A percentile compares a stretch with the other conserved stretches of the same genome.
Evolutionary conservation across 2,329 filamentous ascomycete genomes (phyloP).

Genomic region (Penicillium sp.): DNA sequence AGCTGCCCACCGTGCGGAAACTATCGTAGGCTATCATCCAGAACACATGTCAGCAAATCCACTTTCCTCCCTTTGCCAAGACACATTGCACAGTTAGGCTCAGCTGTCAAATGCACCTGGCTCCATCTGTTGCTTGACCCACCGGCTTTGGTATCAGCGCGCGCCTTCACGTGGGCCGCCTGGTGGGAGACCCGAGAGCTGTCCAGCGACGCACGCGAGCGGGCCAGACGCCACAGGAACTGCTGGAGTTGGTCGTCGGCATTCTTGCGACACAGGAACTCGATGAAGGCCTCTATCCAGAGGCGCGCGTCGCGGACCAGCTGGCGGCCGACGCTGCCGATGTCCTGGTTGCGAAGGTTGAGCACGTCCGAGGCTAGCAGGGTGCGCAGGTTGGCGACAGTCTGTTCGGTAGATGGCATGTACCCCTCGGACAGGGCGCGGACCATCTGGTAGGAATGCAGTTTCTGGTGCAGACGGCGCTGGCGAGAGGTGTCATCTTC

Average conservation of each 20-base stretch:
- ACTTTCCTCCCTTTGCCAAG: not conserved
- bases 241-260: conserved; percentile 81
- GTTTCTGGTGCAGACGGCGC: conserved; percentile 76
- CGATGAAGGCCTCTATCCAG: conserved; percentile 75
- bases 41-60: conserved; percentile 15
- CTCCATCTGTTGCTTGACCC: too few relatives aligned
- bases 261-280: conserved; percentile 81
- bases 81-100: conserved; percentile 4
- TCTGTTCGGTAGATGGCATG: conserved; percentile 88
- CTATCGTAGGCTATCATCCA: conserved; percentile 66
- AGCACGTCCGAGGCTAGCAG: conserved; percentile 74
- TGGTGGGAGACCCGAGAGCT: conserved; percentile 60
- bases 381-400: conserved; percentile 73
- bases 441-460: conserved; percentile 90
- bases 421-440: conserved; percentile 77
- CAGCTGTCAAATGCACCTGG: conserved; percentile 5
- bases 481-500: conserved; percentile 74
- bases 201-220: conserved; percentile 69
- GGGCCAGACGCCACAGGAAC: conserved; percentile 79
- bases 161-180: conserved; percentile 61
- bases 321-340: conserved; percentile 74
- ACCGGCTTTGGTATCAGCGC: conserved; percentile 70
- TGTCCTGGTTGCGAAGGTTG: conserved; percentile 68
- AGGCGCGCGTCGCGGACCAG: conserved; percentile 69
- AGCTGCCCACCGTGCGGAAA: conserved; percentile 73